Percentiles rank a stretch among this genome's conserved stretches.
Conservation (phyloP, 495 filamentous ascomycete species). For the Penicillium goetzii region DNA sequence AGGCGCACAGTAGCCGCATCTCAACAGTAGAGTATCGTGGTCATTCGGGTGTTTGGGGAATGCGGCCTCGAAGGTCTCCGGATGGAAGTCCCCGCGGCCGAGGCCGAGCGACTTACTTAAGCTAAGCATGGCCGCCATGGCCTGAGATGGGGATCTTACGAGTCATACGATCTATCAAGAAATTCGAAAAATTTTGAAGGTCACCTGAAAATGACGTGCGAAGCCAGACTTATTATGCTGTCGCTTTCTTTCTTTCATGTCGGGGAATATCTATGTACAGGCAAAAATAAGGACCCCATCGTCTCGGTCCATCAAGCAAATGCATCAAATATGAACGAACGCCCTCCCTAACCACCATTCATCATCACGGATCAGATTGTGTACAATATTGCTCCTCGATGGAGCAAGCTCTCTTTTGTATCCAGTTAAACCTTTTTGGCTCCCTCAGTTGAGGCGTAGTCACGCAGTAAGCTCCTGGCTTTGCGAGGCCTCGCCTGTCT, state of each 20-base stretch:
- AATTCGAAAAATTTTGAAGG: neutral
- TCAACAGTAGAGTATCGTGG: slow-evolving; percentile 17
- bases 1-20: slow-evolving; percentile 37
- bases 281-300: slow-evolving; percentile 15
- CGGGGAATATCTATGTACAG: slow-evolving; percentile 38
- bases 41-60: slow-evolving; percentile 7
- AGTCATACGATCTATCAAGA: neutral
- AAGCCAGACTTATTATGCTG: slow-evolving; percentile 12
- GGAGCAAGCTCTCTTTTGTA: neutral
- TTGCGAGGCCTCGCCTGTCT: slow-evolving; percentile 40
- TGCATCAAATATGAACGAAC: slow-evolving; percentile 40
- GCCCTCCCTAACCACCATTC: slow-evolving; percentile 38
- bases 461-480: slow-evolving; percentile 46
- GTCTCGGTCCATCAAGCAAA: slow-evolving; percentile 32
- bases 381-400: slow-evolving; percentile 33
- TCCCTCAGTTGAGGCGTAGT: slow-evolving; percentile 28
- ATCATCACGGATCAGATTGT: slow-evolving; percentile 38
- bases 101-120: slow-evolving; percentile 23
- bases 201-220: neutral
- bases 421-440: neutral
- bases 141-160: neutral
- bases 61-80: slow-evolving; percentile 13
- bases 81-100: neutral
- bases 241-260: slow-evolving; percentile 18
- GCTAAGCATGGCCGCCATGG: neutral